phyloP scores from a whole-genome alignment of 108 stramenopile genomes.

The Pseudonitzschia delicatissima region DNA sequence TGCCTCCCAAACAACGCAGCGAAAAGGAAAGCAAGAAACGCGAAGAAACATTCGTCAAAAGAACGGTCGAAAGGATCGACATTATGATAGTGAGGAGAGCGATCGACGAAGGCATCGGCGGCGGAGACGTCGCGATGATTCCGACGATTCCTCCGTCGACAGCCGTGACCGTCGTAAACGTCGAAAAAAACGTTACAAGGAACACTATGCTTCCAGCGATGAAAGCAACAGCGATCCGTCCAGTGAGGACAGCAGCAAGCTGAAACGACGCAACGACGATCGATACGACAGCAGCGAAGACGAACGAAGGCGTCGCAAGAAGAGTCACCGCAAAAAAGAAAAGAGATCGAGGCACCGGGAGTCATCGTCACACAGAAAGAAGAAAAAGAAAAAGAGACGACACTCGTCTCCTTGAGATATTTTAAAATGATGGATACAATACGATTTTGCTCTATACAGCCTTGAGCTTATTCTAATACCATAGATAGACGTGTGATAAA shows the following conservation, averaged over 20 bases:
- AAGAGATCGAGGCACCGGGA: not conserved
- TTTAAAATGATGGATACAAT: too few relatives aligned
- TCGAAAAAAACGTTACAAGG: not conserved
- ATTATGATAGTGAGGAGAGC: too few relatives aligned
- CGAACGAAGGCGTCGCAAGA: not conserved
- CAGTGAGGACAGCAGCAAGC: conserved; percentile 8
- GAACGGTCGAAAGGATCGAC: not conserved
- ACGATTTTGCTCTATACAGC: too few relatives aligned
- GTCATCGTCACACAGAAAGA: not conserved
- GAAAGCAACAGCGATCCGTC: not conserved
- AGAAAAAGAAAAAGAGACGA: not conserved
- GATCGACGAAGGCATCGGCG: not conserved
- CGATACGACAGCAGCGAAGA: not conserved
- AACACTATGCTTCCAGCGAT: too few relatives aligned
- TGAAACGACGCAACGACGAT: conserved; percentile 4
- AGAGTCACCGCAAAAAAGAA: not conserved
- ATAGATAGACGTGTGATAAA: too few relatives aligned
- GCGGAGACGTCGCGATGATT: not conserved
- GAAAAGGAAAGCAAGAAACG: not conserved
- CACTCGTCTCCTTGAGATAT: not conserved
- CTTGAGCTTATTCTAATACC: too few relatives aligned
- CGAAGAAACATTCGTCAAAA: not conserved
- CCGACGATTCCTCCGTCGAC: not conserved
- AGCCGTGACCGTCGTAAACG: not conserved
- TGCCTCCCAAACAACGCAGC: not conserved